These are phyloP conservation scores for Pisolithus sp. DNA, from an alignment of 768 basidiomycete genomes.

Conservation along the genomic window DNA sequence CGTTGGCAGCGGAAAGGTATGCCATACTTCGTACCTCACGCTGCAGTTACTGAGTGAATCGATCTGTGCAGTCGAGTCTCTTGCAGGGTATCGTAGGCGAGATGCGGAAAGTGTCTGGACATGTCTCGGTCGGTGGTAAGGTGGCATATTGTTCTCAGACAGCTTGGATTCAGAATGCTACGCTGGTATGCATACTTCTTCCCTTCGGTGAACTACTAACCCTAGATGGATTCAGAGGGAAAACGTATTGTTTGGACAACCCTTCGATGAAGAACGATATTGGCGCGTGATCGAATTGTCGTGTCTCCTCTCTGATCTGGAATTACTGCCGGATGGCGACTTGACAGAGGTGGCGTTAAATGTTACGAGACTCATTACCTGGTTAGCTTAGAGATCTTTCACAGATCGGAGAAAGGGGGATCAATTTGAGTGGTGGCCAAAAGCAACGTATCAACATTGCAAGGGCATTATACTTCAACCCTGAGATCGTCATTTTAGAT, in stretches of 20 bases:
- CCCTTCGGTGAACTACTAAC: neutral
- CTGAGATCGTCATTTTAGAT: conserved; percentile 57
- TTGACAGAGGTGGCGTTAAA: conserved; percentile 50
- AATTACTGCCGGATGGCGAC: conserved; percentile 63
- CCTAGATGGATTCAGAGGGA: conserved; percentile 37
- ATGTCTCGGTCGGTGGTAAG: conserved; percentile 52
- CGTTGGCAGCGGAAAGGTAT: conserved; percentile 61
- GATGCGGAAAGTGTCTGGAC: conserved; percentile 51
- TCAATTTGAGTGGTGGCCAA: conserved; percentile 62
- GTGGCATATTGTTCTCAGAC: conserved; percentile 69
- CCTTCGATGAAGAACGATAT: conserved; percentile 58
- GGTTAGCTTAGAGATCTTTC: neutral
- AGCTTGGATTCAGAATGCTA: conserved; percentile 72
- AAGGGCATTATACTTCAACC: conserved; percentile 58
- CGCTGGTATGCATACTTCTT: conserved; percentile 33
- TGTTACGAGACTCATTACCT: neutral
- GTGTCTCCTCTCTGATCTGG: conserved; percentile 56
- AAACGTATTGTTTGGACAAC: conserved; percentile 62
- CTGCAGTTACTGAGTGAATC: neutral
- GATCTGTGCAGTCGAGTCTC: conserved; percentile 38
- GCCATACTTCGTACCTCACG: neutral
- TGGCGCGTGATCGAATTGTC: conserved; percentile 57
- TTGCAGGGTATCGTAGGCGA: conserved; percentile 64
- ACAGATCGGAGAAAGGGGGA: conserved; percentile 68
- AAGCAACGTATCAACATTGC: conserved; percentile 67